phyloP scores from a whole-genome alignment of 805 yeast genomes.

The Saccharomycopsis javanensis region DNA sequence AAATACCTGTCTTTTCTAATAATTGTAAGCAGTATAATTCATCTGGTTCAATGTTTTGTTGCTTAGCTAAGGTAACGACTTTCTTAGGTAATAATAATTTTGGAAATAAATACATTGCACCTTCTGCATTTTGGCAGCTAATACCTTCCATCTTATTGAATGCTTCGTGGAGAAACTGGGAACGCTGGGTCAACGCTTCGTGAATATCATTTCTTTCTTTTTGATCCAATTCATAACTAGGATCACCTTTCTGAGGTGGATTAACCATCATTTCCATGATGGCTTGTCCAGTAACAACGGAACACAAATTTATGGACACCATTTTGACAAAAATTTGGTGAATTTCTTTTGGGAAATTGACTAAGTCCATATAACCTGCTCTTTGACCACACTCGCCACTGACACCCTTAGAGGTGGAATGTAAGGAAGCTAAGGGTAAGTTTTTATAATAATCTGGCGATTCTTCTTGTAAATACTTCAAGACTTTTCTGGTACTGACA shows the following conservation, averaged over 20 bases:
- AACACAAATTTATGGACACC: constrained; percentile 85
- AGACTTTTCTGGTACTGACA: constrained; percentile 72
- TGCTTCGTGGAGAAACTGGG: constrained; percentile 55
- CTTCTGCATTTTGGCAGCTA: constrained; percentile 80
- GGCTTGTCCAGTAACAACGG: constrained; percentile 93
- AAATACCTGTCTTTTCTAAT: constrained; percentile 83
- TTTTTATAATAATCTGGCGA: constrained; percentile 45
- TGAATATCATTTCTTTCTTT: constrained; percentile 56
- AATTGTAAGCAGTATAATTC: constrained; percentile 82
- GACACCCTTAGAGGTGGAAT: constrained; percentile 96
- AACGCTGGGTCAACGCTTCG: constrained; percentile 51
- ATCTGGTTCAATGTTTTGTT: constrained; percentile 55
- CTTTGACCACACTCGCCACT: constrained; percentile 99
- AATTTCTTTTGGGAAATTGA: constrained; percentile 68
- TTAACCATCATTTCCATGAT: constrained; percentile 86
- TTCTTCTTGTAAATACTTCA: constrained; percentile 48
- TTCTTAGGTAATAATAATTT: constrained; percentile 52
- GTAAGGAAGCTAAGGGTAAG: constrained; percentile 86
- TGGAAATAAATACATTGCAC: constrained; percentile 98
- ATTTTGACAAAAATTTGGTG: constrained; percentile 67
- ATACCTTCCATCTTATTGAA: constrained; percentile 75
- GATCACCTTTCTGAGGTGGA: constrained; percentile 77
- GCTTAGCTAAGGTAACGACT: constrained; percentile 53
- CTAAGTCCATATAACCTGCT: constrained; percentile 95
- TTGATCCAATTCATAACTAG: constrained; percentile 57